These are phyloP conservation scores for Russula lepida DNA, from an alignment of 768 basidiomycete species.

Conservation along the genomic window DNA sequence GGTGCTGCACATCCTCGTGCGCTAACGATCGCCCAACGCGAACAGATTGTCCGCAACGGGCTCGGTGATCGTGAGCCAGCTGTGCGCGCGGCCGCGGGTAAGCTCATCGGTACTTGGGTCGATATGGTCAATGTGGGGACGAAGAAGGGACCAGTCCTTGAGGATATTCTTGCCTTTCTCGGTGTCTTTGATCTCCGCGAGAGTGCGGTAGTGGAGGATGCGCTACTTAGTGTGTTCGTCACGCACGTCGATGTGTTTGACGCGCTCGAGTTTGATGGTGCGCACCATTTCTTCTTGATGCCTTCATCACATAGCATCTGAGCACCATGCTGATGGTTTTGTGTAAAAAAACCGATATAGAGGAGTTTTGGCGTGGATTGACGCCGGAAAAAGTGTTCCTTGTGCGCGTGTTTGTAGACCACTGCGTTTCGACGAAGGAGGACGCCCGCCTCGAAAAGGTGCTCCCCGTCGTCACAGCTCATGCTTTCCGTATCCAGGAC, in stretches of 20 bases:
- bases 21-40: conserved; percentile 64
- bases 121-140: conserved; percentile 39
- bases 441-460: conserved; percentile 53
- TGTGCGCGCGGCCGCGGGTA: conserved; percentile 65
- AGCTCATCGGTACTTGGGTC: conserved; percentile 70
- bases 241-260: conserved; percentile 58
- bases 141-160: conserved; percentile 31
- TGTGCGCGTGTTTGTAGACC: conserved; percentile 73
- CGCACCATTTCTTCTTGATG: conserved; percentile 20
- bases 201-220: conserved; percentile 61
- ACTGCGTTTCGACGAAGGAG: conserved; percentile 57
- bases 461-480: conserved; percentile 76
- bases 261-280: conserved; percentile 61
- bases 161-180: conserved; percentile 42
- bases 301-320: neutral
- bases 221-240: conserved; percentile 63
- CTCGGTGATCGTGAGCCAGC: conserved; percentile 74
- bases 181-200: conserved; percentile 51
- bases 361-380: conserved; percentile 59
- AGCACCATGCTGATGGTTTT: neutral
- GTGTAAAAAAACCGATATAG: conserved; percentile 31
- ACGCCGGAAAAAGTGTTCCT: conserved; percentile 75
- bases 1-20: conserved; percentile 54
- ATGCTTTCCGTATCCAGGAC: conserved; percentile 68
- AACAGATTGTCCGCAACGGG: conserved; percentile 71